Base-by-base conservation (phyloP, 768 basidiomycete genomes). In the Podaxis rugospora region DNA sequence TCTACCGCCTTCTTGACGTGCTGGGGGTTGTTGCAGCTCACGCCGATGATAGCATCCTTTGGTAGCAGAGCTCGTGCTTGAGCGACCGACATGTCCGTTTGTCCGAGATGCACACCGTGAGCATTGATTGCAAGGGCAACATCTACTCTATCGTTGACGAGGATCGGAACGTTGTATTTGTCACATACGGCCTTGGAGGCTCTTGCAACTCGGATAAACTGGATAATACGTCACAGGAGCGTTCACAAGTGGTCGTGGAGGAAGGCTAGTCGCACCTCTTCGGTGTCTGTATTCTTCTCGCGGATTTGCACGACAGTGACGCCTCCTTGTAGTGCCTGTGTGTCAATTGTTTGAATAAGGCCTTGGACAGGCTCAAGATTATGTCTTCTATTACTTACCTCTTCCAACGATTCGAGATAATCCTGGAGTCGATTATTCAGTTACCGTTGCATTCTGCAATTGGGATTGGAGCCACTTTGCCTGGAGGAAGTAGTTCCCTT, bases 101-200 rank as follows among this genome's bases (percentile, higher is more conserved):
- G 95, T 5, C 95, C 95, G 47, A 97, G 77, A 69, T 98, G 95
- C 10, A 96, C 86, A 14, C 95, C 94, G 49, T 83, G 82, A 2
- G 88, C 88, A 47, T 83, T 77, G 21, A 92, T 75, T 5, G 92
- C 90, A 21, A 95, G 78, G 7, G 90, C 92, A 23, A 98, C 85
- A 67, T 97, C 95, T 60, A 96, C 78, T 10, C 93, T 84, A 71
- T 92, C 90, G 69, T 94, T 93, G 73, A 98, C 90, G 61, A 98
- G 77, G 4, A 97, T 74, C 0, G 93, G 94, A 28, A 96, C 83
- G 44, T 82, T 78, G 78, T 93, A 89, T 72, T 80, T 81, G 64
- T 85, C 81, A 67, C 92, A 94, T 4, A 98, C 72, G 16, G 66
- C 76, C 69, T 94, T 92, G 14, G 86, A 88, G 65, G 78, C 75